Conservation (phyloP, 345 rosid genomes). For the Linum trigynum region DNA sequence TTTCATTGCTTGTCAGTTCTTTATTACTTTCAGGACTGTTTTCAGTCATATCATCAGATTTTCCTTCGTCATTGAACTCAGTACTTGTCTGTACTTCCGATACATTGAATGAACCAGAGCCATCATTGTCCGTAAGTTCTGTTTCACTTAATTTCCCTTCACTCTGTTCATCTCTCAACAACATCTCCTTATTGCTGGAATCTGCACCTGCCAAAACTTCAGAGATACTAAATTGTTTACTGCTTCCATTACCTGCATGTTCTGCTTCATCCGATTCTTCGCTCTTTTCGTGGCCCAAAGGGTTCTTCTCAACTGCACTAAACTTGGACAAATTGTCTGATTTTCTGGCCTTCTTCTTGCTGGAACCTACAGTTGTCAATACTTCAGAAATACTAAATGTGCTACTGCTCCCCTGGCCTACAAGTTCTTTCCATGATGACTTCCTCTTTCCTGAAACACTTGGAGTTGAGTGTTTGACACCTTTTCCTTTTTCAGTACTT, state of each 20-base stretch:
- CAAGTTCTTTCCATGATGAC: conserved; percentile 68
- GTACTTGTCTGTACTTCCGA: background rate
- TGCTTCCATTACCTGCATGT: conserved; percentile 41
- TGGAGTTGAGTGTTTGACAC: conserved; percentile 22
- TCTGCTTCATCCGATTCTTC: conserved; percentile 8
- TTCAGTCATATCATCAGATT: conserved; percentile 13
- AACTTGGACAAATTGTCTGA: background rate
- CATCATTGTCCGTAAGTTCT: background rate
- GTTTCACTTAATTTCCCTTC: background rate
- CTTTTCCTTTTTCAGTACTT: conserved; percentile 15
- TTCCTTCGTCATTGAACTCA: conserved; percentile 22
- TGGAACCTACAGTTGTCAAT: conserved; percentile 25
- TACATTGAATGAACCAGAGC: background rate
- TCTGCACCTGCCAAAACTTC: conserved; percentile 24
- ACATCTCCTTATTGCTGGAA: conserved; percentile 14
- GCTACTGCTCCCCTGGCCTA: conserved; percentile 33
- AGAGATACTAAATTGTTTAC: conserved; percentile 35
- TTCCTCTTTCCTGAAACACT: conserved; percentile 50
- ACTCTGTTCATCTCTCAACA: background rate
- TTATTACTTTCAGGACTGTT: conserved; percentile 15
- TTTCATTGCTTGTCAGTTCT: conserved; percentile 12
- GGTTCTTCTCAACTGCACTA: background rate
- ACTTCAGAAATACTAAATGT: conserved; percentile 38
- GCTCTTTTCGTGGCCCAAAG: background rate
- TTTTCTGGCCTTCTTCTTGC: conserved; percentile 18